Conservation (phyloP, 805 yeast genomes). For the Ogataea minuta region DNA sequence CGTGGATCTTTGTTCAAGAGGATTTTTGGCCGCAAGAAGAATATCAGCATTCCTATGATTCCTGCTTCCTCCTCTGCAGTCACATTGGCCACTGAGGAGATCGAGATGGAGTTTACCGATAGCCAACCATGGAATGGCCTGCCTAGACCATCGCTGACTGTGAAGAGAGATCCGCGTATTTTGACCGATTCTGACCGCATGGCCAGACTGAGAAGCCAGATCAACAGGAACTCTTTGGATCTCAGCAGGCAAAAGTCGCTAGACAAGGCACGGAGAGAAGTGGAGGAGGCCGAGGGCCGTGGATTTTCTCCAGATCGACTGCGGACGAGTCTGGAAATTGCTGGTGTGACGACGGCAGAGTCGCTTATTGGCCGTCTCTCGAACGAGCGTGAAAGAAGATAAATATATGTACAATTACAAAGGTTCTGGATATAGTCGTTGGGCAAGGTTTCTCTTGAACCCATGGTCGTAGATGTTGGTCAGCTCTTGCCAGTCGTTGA, state of each 20-base stretch:
- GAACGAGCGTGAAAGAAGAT: conserved; percentile 6
- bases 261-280: conserved; percentile 25
- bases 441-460: conserved; percentile 39
- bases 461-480: conserved; percentile 51
- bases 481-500: conserved; percentile 32
- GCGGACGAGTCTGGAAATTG: conserved; percentile 39
- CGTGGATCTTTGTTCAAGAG: conserved; percentile 41
- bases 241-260: conserved; percentile 23
- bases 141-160: conserved; percentile 31
- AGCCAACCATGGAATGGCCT: conserved; percentile 31
- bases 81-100: conserved; percentile 47
- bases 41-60: conserved; percentile 30
- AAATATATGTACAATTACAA: conserved; percentile 11
- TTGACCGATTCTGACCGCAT: conserved; percentile 26
- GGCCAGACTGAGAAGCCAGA: conserved; percentile 15
- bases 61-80: conserved; percentile 35
- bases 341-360: conserved; percentile 37
- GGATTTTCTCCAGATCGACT: conserved; percentile 26
- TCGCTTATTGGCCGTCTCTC: conserved; percentile 33
- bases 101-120: conserved; percentile 43
- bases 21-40: conserved; percentile 30
- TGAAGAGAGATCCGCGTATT: conserved; percentile 22
- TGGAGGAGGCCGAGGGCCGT: conserved; percentile 24
- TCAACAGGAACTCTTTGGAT: conserved; percentile 22
- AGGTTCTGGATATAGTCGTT: conserved; percentile 32